Evolutionary conservation across 495 filamentous ascomycete species (phyloP).

Genomic region (Tuber borchii): DNA sequence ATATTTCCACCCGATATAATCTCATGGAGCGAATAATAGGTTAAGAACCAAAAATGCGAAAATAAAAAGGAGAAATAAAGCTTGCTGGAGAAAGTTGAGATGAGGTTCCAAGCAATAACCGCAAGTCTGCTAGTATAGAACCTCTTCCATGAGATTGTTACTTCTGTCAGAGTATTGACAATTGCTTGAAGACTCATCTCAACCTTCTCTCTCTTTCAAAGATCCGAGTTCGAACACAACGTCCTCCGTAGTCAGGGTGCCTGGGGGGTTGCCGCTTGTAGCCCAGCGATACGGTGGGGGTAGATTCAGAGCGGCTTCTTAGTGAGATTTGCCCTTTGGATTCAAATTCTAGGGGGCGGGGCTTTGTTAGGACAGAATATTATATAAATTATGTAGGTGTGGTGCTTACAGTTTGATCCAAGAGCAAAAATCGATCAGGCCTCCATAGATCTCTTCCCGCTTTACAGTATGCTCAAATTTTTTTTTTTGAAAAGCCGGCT

Average conservation of each 20-base stretch:
- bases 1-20: background rate
- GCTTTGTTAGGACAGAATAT: background rate
- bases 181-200: slow-evolving; percentile 1
- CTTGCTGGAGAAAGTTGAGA: background rate
- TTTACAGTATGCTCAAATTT: background rate
- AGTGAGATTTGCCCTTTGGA: background rate
- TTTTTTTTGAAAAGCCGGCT: background rate
- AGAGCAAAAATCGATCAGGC: background rate
- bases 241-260: background rate
- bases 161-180: background rate
- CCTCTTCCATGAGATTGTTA: background rate
- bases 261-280: background rate
- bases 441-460: background rate
- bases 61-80: background rate
- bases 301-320: background rate
- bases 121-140: background rate
- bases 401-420: background rate
- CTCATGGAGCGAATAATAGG: background rate
- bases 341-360: background rate
- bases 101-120: background rate
- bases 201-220: background rate
- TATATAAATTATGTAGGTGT: background rate
- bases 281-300: background rate
- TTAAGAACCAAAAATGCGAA: background rate
- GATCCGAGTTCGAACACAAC: background rate